Evolutionary conservation across 441 rosid genomes (phyloP).

Genomic region (Viola pubescens): DNA sequence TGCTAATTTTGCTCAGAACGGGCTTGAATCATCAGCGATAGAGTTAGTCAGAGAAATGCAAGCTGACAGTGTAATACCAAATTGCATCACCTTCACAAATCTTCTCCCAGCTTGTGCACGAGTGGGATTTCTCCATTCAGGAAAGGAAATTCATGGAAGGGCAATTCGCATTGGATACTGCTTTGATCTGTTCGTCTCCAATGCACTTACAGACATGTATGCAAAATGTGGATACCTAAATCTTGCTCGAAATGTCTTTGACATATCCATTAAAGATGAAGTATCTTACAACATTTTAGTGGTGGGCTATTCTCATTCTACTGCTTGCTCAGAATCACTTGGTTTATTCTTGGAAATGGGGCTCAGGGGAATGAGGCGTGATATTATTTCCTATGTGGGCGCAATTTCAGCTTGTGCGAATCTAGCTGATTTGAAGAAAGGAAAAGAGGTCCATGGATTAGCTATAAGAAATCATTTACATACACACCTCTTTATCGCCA

Average conservation of each 20-base stretch:
- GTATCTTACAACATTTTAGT: conserved; percentile 51
- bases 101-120: conserved; percentile 59
- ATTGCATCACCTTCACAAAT: conserved; percentile 68
- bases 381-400: conserved; percentile 42
- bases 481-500: conserved; percentile 43
- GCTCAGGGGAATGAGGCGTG: conserved; percentile 31
- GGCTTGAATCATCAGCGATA: conserved; percentile 53
- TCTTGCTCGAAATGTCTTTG: conserved; percentile 37
- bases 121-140: conserved; percentile 30
- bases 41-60: conserved; percentile 61
- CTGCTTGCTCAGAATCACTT: conserved; percentile 39
- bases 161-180: conserved; percentile 29
- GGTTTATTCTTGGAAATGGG: conserved; percentile 41
- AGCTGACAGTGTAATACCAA: conserved; percentile 48
- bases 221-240: conserved; percentile 45
- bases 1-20: conserved; percentile 70
- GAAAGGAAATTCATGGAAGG: conserved; percentile 55
- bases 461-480: conserved; percentile 30
- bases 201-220: conserved; percentile 56
- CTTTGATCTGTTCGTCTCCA: conserved; percentile 40
- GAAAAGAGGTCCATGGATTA: conserved; percentile 49
- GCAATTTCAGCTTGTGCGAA: conserved; percentile 50
- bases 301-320: conserved; percentile 39
- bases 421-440: conserved; percentile 38
- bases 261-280: conserved; percentile 36